Evolutionary conservation across 306 rosid genomes (phyloP), one percentile per base, ranked within the genome.

Genomic region (Citrullus colocynthis): DNA sequence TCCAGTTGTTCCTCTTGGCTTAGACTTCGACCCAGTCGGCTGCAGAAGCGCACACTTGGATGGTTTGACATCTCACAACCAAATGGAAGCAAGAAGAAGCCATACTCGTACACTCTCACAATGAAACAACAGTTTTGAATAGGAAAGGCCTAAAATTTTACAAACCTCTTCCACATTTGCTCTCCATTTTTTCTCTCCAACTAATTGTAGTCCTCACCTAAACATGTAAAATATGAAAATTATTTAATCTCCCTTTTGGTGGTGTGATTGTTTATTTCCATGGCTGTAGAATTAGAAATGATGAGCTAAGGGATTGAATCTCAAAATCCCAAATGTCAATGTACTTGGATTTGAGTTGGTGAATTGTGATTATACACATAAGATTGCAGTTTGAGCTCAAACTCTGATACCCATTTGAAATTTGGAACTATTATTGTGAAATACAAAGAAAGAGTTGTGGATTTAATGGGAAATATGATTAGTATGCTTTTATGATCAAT

Each of bases 61-160:
- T 24, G 97, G 92, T 54, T 73, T 87, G 69, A 81, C 81, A 48
- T 84, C 90, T 8, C 84, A 71, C n/a, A 67, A 76, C 45, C 86
- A 80, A 78, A 87, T 86, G 21, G 83, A 83, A 80, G 81, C 88
- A 62, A 83, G 86, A 67, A 77, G 84, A 81, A 82, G 80, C 60
- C 97, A 92, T 87, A 87, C 96, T 83, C 97, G 96, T 9, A 87
- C 42, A 80, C 89, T 95, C 17, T 95, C 97, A 56, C 97, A 92
- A 83, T 91, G 87, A 92, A 83, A n/a, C 56, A 80, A 79, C 55
- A 21, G 79, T 74, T 82, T 75, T 78, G 60, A 57, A 62, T 80
- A 76, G 58, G 44, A 24, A 64, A 72, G n/a, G 58, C 20, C 28
- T 34, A 18, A 49, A 20, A 21, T 11, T 36, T 70, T 70, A 48